Evolutionary conservation across 2,329 filamentous ascomycete genomes (phyloP).

Genomic region (Botrytis tulipae): DNA sequence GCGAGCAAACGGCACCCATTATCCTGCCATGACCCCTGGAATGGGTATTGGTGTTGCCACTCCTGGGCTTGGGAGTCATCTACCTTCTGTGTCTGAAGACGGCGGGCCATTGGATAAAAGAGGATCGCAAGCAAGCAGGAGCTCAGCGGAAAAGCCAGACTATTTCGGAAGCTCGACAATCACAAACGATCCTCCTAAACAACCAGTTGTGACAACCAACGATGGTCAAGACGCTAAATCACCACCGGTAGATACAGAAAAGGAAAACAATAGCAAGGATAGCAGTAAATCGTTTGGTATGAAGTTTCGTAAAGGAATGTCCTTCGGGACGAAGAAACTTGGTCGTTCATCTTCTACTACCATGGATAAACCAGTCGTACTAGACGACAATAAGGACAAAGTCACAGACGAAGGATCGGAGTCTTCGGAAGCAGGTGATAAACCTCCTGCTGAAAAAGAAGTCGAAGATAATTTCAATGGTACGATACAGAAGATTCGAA

Average conservation of each 20-base stretch:
- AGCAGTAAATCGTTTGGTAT: conserved; percentile 70
- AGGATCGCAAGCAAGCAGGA: conserved; percentile 54
- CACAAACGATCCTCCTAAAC: conserved; percentile 47
- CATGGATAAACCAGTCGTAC: conserved; percentile 68
- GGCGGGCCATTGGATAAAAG: conserved; percentile 53
- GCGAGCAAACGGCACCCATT: conserved; percentile 58
- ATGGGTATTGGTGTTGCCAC: conserved; percentile 76
- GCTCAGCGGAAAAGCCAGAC: conserved; percentile 64
- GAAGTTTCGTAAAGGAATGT: conserved; percentile 70
- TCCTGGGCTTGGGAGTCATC: conserved; percentile 47
- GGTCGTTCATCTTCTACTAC: conserved; percentile 65
- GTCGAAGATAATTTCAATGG: conserved; percentile 74
- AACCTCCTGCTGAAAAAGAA: conserved; percentile 67
- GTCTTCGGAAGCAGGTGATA: conserved; percentile 53
- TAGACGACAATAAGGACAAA: conserved; percentile 80
- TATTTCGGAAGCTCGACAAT: conserved; percentile 70
- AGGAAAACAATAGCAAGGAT: conserved; percentile 60
- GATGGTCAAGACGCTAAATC: conserved; percentile 46
- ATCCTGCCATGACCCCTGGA: conserved; percentile 64
- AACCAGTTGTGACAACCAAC: conserved; percentile 46
- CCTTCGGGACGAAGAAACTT: conserved; percentile 82
- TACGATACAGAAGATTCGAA: conserved; percentile 68
- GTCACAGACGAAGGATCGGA: conserved; percentile 63
- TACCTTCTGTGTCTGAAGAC: conserved; percentile 52
- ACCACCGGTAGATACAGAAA: conserved; percentile 45